Percentiles rank a stretch among this genome's conserved stretches.
Evolutionary conservation across 371 early-diverging fungal species (phyloP).

Genomic region (Mucor piriformis): DNA sequence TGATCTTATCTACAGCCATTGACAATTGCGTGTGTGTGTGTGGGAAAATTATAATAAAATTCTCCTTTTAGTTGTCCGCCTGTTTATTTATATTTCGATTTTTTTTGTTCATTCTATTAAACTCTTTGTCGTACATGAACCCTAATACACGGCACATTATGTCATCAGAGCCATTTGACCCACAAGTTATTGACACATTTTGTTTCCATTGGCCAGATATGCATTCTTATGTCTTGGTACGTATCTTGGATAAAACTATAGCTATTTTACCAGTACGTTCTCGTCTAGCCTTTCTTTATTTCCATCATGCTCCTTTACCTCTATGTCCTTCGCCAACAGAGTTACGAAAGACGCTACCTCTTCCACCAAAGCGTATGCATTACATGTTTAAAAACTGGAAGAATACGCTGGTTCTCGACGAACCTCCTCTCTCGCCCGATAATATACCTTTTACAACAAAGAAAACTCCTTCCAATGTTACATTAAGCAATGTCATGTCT

Average conservation of each 20-base stretch:
- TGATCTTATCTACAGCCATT: slow-evolving; percentile 9
- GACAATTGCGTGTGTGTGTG: background rate
- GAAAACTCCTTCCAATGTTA: background rate
- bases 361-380: slow-evolving; percentile 8
- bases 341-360: background rate
- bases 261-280: slow-evolving; percentile 35
- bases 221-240: slow-evolving; percentile 34
- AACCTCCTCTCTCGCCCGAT: background rate
- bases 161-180: slow-evolving; percentile 1
- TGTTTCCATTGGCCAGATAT: slow-evolving; percentile 40
- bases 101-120: no score
- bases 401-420: slow-evolving; percentile 9
- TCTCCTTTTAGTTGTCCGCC: no score
- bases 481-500: slow-evolving; percentile 19
- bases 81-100: no score
- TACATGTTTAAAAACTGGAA: slow-evolving; percentile 27
- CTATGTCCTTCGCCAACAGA: slow-evolving; percentile 8
- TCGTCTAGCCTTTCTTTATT: slow-evolving; percentile 35
- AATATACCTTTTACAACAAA: background rate
- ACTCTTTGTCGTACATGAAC: no score
- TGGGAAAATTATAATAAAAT: slow-evolving; percentile 4
- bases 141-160: no score
- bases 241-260: slow-evolving; percentile 29
- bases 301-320: slow-evolving; percentile 26
- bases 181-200: slow-evolving; percentile 29